Evolutionary conservation across 176 grass and related monocot species (phyloP), one percentile per base, ranked within the genome.

Genomic region (Stipa capillata): DNA sequence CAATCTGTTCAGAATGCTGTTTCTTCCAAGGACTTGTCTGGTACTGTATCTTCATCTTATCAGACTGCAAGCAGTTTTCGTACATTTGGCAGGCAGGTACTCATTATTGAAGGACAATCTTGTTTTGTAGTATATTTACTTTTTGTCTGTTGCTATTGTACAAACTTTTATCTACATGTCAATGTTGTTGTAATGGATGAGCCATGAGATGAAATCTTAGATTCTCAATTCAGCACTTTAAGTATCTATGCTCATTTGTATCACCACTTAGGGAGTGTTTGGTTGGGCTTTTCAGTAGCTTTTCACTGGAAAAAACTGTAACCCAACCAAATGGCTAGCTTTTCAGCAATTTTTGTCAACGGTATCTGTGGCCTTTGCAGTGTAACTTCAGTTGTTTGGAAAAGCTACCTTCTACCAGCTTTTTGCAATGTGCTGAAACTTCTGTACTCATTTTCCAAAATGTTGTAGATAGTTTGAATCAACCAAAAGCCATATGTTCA

Each of bases 71-170:
- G 58, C 60, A 73, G 57, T 48, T 39, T 89, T 8, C 65, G 73
- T 73, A 72, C 87, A 41, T 77, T 64, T 78, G 83, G 78, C 78
- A 89, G 83, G 72, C 83, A 85, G 87, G 87, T 89, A 89, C 65
- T 66, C 27, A 47, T 47, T 70, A 49, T 57, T 78, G 14, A 73
- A 72, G 47, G 55, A 80, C 33, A 58, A 74, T 16, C 40, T 50
- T 29, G 5, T 67, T 82, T 77, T 41, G 10, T 62, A 72, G 23
- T 23, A 62, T 62, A 27, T 78, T 65, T 25, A 43, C 51, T 82
- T 73, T 72, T 21, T 79, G 36, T 79, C 50, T 24, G 15, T 32
- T 48, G 28, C 27, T 28, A 49, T 13, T 40, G 15, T 41, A 45
- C 45, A 1, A 47, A 11, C 0, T 43, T 83, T 42, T 41, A 15